Evolutionary conservation across 192 early-diverging fungal species (phyloP), one percentile per base, ranked within the genome.

Genomic region (Rhizophlyctis rosea): DNA sequence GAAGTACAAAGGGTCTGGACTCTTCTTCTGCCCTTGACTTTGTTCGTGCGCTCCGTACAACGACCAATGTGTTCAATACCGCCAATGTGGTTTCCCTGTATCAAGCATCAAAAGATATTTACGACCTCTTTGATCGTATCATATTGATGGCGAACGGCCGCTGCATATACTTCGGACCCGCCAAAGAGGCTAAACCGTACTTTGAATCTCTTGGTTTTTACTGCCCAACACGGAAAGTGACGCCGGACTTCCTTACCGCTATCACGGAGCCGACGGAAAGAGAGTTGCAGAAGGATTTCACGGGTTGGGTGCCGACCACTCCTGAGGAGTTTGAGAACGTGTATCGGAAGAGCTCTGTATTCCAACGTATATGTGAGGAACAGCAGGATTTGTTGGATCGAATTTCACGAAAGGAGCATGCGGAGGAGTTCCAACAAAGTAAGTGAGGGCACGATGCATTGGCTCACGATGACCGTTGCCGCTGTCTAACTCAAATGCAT

Each of bases 21-120:
- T 82, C 87, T 21, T 87, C 88, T 51, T 89, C 87, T 1, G 90
- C 91, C 34, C 77, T 93, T 5, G 91, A 93, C 68, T 93, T 88
- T 62, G 84, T 87, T 34, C 83, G 85, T 34, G 87, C 85, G 14
- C 76, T 93, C 21, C 85, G 91, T 51, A 85, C 87, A 50, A 78
- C 78, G 68, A 85, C 88, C 32, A 85, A 93, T 58, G 77, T 89
- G 34, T 39, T 29, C 21, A 30, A 27, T 49, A 61, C 23, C 54
- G 50, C 65, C 3, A 59, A 70, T 23, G 47, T 69, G 34, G 67
- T 70, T 33, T 55, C 70, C 39, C 73, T 76, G 30, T 77, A 76
- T 53, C 85, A 88, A 75, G 84, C 87, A 5, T 85, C 88, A 5
- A 88, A 93, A 65, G 88, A 68, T 76, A 91, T 94, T 23, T 81